Conservation (phyloP, 352 stramenopile genomes). For the Sclerospora graminicola region DNA sequence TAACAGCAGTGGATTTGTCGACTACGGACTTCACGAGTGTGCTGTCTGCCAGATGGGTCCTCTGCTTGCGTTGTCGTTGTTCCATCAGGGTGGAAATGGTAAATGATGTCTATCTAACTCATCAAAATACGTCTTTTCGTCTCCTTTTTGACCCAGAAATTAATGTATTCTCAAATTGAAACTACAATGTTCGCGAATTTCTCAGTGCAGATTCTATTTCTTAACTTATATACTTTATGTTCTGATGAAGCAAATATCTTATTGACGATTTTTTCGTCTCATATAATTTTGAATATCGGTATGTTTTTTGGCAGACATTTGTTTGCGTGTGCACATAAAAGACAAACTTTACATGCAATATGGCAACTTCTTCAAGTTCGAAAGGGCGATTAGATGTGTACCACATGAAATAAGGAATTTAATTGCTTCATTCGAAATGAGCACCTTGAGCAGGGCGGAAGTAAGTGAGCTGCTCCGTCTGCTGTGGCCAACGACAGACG, state of each 20-base stretch:
- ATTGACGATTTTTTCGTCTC: too few relatives aligned
- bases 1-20: neutral
- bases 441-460: conserved; percentile 4
- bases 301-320: too few relatives aligned
- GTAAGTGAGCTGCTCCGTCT: conserved; percentile 23
- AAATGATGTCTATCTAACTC: conserved; percentile 17
- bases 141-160: too few relatives aligned
- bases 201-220: too few relatives aligned
- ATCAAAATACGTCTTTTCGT: neutral
- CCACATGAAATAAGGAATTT: conserved; percentile 5
- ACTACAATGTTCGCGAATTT: too few relatives aligned
- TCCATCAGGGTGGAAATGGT: conserved; percentile 13
- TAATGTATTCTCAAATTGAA: too few relatives aligned
- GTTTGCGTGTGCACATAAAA: too few relatives aligned
- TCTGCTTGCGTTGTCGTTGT: neutral
- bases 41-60: neutral
- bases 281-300: too few relatives aligned
- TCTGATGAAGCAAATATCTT: too few relatives aligned
- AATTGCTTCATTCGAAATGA: conserved; percentile 16
- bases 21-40: neutral
- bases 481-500: conserved; percentile 28
- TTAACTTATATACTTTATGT: too few relatives aligned
- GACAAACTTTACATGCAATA: too few relatives aligned
- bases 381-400: conserved; percentile 5
- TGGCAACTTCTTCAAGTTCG: conserved; percentile 14